Conservation (phyloP, 768 basidiomycete genomes). For the Tylopilus sp. region DNA sequence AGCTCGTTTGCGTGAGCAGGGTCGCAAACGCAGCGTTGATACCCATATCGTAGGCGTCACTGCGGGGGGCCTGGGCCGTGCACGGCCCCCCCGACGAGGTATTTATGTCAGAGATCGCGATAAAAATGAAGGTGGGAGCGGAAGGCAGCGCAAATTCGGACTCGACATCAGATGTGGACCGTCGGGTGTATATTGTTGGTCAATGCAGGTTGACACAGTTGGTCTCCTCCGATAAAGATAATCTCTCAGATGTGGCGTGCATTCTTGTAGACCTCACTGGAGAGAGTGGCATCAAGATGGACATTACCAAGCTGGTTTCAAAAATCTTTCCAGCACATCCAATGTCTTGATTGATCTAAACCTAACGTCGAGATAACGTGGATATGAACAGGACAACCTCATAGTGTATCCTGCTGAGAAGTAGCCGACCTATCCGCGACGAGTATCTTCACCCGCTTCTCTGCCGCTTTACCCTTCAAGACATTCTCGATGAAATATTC, state of each 20-base stretch:
- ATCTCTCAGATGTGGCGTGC: no score
- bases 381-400: background rate
- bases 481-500: slow-evolving; percentile 96
- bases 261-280: no score
- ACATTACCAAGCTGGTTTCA: background rate
- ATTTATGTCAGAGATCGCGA: background rate
- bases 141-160: no score
- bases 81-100: background rate
- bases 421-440: slow-evolving; percentile 20
- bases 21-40: slow-evolving; percentile 65
- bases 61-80: background rate
- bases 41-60: slow-evolving; percentile 24
- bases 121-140: background rate
- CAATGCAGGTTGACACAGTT: no score
- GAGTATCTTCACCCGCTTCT: slow-evolving; percentile 38
- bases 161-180: background rate
- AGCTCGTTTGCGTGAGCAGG: slow-evolving; percentile 64
- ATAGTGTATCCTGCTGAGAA: slow-evolving; percentile 8
- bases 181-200: no score
- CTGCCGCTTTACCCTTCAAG: slow-evolving; percentile 54
- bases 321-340: background rate
- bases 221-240: no score
- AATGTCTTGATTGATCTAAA: background rate
- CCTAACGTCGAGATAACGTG: background rate
- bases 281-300: no score